Percentiles rank a stretch among this genome's conserved stretches.
Conservation (phyloP, 192 early-diverging fungal genomes). For the Backusella liffmaniae region DNA sequence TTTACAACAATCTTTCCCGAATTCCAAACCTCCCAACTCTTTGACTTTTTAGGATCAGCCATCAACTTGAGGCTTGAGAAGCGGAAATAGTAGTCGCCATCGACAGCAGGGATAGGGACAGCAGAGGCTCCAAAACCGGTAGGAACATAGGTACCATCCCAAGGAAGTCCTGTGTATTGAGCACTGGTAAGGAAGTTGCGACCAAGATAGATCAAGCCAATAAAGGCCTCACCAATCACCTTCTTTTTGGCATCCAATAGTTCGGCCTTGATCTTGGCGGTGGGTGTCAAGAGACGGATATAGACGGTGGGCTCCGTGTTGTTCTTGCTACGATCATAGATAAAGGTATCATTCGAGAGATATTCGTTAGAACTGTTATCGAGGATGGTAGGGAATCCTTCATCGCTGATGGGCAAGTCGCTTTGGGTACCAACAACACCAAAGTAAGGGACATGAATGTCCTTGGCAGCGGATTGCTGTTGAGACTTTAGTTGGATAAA, state of each 20-base stretch:
- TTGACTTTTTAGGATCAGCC: constrained; percentile 28
- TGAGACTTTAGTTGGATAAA: constrained; percentile 38
- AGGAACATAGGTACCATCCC: constrained; percentile 26
- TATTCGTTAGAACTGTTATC: constrained; percentile 6
- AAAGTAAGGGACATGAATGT: constrained; percentile 47
- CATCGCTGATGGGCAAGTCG: constrained; percentile 47
- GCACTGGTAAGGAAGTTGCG: constrained; percentile 25
- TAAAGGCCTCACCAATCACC: constrained; percentile 19
- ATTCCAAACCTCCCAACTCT: constrained; percentile 22
- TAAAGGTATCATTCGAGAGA: constrained; percentile 16
- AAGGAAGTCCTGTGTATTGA: neutral
- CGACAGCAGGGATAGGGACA: constrained; percentile 3
- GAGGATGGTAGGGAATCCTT: constrained; percentile 6
- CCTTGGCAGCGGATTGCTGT: neutral
- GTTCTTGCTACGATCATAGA: constrained; percentile 3
- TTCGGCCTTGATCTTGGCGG: constrained; percentile 20
- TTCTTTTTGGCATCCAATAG: constrained; percentile 28
- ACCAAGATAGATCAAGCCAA: constrained; percentile 15
- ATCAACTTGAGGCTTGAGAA: constrained; percentile 29
- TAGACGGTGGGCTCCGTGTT: constrained; percentile 13
- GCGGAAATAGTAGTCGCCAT: constrained; percentile 25
- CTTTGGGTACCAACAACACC: constrained; percentile 44
- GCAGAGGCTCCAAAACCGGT: neutral
- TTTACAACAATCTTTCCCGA: constrained; percentile 24
- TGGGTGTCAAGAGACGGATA: constrained; percentile 23